A percentile compares a stretch with the other conserved stretches of the same genome.
phyloP scores from a whole-genome alignment of 257 asterid species.

The Fraxinus americana region DNA sequence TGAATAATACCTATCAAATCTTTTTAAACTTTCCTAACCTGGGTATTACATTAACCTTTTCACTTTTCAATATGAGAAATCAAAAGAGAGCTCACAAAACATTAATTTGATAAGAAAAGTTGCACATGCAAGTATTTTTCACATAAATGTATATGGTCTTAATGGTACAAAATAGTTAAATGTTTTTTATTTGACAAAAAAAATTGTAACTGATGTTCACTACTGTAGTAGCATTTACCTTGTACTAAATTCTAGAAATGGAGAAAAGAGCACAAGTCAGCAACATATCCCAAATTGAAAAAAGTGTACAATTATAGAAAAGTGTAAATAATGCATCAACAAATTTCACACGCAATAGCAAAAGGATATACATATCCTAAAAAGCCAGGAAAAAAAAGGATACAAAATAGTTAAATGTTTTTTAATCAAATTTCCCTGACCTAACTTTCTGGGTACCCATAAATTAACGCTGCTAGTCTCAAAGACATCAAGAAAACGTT shows the following conservation, averaged over 20 bases:
- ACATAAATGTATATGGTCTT: no score
- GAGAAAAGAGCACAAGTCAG: slow-evolving; percentile 47
- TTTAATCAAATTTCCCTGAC: slow-evolving; percentile 18
- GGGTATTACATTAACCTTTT: no score
- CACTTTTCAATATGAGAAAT: no score
- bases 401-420: slow-evolving; percentile 25
- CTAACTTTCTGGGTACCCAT: slow-evolving; percentile 34
- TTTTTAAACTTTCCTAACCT: no score
- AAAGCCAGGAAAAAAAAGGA: neutral
- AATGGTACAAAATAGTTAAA: no score
- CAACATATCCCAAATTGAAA: slow-evolving; percentile 40
- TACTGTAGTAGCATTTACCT: slow-evolving; percentile 43
- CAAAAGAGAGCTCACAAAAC: no score
- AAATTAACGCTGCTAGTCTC: slow-evolving; percentile 19
- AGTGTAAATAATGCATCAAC: slow-evolving; percentile 18
- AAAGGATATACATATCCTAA: slow-evolving; percentile 9
- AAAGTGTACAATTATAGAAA: slow-evolving; percentile 38
- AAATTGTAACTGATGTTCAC: neutral
- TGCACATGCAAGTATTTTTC: no score
- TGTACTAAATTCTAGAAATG: slow-evolving; percentile 59
- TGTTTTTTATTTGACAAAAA: no score
- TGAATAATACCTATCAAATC: no score
- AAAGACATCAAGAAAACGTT: neutral
- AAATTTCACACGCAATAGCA: slow-evolving; percentile 57
- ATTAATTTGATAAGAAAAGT: no score